Conservation (phyloP, 2,329 filamentous ascomycete species). For the Pseudopyricularia javanii region DNA sequence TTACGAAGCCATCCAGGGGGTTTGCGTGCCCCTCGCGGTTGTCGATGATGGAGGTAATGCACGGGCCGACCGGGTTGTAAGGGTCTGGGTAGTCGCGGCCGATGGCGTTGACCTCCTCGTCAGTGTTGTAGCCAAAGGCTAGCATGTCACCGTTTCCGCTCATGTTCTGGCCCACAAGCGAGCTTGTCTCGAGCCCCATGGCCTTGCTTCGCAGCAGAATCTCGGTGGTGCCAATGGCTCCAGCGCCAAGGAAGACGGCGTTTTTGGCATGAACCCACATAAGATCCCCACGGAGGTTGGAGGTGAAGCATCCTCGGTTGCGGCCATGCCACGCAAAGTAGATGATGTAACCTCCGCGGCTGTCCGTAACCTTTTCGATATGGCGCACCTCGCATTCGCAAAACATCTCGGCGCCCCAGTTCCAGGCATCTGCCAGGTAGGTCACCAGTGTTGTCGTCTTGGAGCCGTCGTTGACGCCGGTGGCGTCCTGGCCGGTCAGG, state of each 20-base stretch:
- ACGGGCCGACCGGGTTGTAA: conserved; percentile 44
- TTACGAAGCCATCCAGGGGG: conserved; percentile 48
- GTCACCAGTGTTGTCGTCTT: conserved; percentile 56
- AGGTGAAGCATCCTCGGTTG: conserved; percentile 40
- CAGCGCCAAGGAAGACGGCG: conserved; percentile 55
- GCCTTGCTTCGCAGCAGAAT: conserved; percentile 49
- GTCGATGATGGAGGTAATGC: conserved; percentile 52
- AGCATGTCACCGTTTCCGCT: conserved; percentile 57
- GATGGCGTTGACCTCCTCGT: conserved; percentile 42
- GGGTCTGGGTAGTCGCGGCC: conserved; percentile 35
- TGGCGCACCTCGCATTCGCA: conserved; percentile 56
- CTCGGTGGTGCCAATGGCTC: conserved; percentile 52
- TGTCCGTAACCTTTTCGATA: conserved; percentile 35
- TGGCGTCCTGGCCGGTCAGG: conserved; percentile 49
- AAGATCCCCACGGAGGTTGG: conserved; percentile 42
- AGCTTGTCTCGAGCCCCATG: conserved; percentile 44
- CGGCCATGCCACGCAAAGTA: conserved; percentile 54
- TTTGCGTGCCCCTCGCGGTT: conserved; percentile 37
- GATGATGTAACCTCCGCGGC: conserved; percentile 44
- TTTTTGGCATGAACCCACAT: conserved; percentile 57
- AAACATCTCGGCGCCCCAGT: conserved; percentile 61
- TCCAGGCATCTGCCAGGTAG: conserved; percentile 58
- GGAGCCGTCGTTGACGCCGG: conserved; percentile 55
- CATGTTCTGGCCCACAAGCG: conserved; percentile 44
- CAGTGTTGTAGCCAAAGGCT: conserved; percentile 51